Conservation (phyloP, 495 filamentous ascomycete species). For the Lichenothelia convexa region DNA sequence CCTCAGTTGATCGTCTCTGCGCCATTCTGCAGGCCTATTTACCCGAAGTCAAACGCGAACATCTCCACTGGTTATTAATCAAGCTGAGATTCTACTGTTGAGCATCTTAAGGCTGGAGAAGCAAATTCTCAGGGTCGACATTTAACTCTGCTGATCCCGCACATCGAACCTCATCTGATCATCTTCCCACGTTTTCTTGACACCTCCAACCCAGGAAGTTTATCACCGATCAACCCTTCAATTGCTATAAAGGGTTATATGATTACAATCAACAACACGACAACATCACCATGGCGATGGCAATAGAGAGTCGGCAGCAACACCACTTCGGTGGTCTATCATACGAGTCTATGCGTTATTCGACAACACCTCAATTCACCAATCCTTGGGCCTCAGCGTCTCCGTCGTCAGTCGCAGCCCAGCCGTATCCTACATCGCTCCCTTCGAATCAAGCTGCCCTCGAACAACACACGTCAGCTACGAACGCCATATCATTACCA, state of each 20-base stretch:
- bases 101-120: no score
- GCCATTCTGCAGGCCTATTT: no score
- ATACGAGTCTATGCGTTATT: constrained; percentile 65
- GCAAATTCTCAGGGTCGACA: no score
- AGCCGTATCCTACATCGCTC: constrained; percentile 38
- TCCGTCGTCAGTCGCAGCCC: constrained; percentile 36
- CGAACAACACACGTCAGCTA: constrained; percentile 32
- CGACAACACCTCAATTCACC: constrained; percentile 70
- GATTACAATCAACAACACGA: not conserved
- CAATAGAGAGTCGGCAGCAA: constrained; percentile 69
- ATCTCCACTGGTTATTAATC: no score
- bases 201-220: not conserved
- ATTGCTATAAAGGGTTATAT: not conserved
- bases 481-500: constrained; percentile 51
- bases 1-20: no score
- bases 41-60: no score
- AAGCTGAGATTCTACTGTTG: no score
- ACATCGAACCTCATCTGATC: not conserved
- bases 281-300: constrained; percentile 70
- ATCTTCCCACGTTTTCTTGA: not conserved
- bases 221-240: not conserved
- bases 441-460: constrained; percentile 35
- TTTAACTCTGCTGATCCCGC: not conserved
- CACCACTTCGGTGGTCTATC: constrained; percentile 51
- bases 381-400: constrained; percentile 64